Base-by-base conservation (phyloP, 2,329 filamentous ascomycete species). In the Xylariaceae sp. region DNA sequence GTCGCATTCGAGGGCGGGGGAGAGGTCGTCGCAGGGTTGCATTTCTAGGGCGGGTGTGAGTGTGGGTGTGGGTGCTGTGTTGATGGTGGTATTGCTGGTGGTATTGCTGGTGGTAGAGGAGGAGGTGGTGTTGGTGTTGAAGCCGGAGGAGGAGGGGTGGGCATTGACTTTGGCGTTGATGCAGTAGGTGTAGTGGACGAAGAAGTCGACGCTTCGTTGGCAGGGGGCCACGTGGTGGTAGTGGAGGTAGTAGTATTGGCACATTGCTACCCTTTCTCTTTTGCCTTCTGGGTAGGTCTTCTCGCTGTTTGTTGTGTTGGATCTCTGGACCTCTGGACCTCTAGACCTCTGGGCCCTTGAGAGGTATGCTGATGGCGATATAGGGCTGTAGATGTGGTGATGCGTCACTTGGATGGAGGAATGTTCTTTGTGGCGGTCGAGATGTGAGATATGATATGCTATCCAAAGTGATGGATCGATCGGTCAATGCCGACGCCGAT, bases 151-250 rank as follows among this genome's bases (percentile, higher is more conserved):
- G n/a, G 30, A 19, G 29, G 6, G 4, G 45, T 9, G 44, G n/a
- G n/a, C n/a, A n/a, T 73, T 68, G 42, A 65, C 57, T 8, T 63
- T 64, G 27, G 75, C 70, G 35, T 68, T 64, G 2, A 62, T 51
- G 59, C 76, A 80, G 64, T 73, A 79, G 30, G 65, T 65, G 65
- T 78, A 79, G 60, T 75, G 71, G 39, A 72, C 63, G 8, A 67
- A 65, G 55, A 73, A 73, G 52, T 73, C 71, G 50, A 76, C 66
- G 31, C 70, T 68, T 6, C 71, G 71, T 12, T 60, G 60, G 60
- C 76, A 79, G 4, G 76, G 73, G 29, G 70, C 64, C 32, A 73
- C 61, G 60, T 79, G 78, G 62, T 81, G 78, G 64, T 78, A 73
- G 62, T 80, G 77, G 42, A 78, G 69, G 61, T 76, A 76, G 58